Evolutionary conservation across 2,329 filamentous ascomycete genomes (phyloP), one percentile per base, ranked within the genome.

Genomic region (Phialocephala subalpina): DNA sequence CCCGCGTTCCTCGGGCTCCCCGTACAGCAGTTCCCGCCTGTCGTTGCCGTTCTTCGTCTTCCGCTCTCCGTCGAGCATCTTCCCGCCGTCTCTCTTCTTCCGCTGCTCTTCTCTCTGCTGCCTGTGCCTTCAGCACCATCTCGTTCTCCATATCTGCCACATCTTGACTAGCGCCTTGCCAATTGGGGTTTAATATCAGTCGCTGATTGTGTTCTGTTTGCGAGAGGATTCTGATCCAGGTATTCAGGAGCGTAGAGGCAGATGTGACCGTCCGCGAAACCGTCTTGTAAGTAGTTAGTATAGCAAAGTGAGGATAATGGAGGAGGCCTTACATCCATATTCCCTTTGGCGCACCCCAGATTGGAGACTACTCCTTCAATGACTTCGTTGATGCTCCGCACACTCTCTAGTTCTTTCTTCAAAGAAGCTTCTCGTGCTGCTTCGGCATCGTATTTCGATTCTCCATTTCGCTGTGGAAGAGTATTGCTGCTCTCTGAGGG

Each of bases 141-240:
- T 98, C 95, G 62, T 89, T 90, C 78, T 98, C 95, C 63, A 94
- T 87, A 67, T 97, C 93, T n/a, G 88, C 84, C 45, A 97, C 80
- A 79, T 99, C 96, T 75, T 94, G 89, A 4, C 88, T 92, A 33
- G 94, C 92, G 64, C 96, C 96, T 76, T 95, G 91, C 94, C 95
- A 99, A 65, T 88, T 84, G 1, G 93, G 92, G 75, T 97, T 92
- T 55, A 98, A 84, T 53, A 99, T 90, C 59, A 99, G 83, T 27
- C 96, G 90, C 78, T 98, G 94, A 77, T 97, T 98, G 80, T 99
- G 96, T 80, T 99, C 96, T 4, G 96, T 97, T 79, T 99, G 96
- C 7, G 93, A 96, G 14, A 99, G 87, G 71, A 99, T 97, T 60
- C 94, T 90, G 9, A 94, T 97, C 95, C 95, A 99, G 18, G 94